phyloP scores from a whole-genome alignment of 1,284 basidiomycete genomes.

The Taiwanofungus camphoratus region DNA sequence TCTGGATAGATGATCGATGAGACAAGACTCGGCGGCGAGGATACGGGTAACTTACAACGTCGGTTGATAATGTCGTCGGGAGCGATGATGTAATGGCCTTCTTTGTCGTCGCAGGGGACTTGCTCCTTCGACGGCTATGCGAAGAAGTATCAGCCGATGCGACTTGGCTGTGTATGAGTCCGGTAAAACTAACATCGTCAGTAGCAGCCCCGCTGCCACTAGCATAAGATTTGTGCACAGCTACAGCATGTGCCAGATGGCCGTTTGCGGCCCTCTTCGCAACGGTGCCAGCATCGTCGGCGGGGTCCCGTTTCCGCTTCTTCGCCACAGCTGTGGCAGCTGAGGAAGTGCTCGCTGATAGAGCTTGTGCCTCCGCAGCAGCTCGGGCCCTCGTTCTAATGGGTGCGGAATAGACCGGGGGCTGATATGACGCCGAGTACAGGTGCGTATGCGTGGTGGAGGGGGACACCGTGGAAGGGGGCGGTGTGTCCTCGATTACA shows the following conservation, averaged over 20 bases:
- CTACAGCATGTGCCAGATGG: slow-evolving; percentile 39
- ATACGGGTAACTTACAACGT: slow-evolving; percentile 62
- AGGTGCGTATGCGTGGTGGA: slow-evolving; percentile 56
- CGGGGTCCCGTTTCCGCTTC: slow-evolving; percentile 71
- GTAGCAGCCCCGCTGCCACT: slow-evolving; percentile 53
- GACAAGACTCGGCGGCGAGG: too few species aligned
- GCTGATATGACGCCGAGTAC: slow-evolving; percentile 73
- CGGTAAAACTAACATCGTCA: slow-evolving; percentile 49
- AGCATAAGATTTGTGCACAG: slow-evolving; percentile 55
- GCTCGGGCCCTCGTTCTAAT: slow-evolving; percentile 77
- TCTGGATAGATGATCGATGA: slow-evolving; percentile 45
- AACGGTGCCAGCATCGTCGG: slow-evolving; percentile 57
- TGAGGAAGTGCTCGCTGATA: slow-evolving; percentile 61
- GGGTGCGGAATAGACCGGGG: slow-evolving; percentile 64
- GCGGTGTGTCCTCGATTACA: slow-evolving; percentile 82
- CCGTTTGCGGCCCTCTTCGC: slow-evolving; percentile 52
- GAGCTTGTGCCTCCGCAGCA: slow-evolving; percentile 72
- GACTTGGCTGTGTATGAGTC: slow-evolving; percentile 6
- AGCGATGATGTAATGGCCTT: slow-evolving; percentile 91
- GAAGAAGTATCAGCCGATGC: slow-evolving; percentile 23
- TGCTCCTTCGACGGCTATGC: slow-evolving; percentile 52
- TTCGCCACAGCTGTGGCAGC: slow-evolving; percentile 59
- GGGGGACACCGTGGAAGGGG: slow-evolving; percentile 71
- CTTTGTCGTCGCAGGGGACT: slow-evolving; percentile 85
- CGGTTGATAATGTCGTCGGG: slow-evolving; percentile 83